Conservation (phyloP, 1,284 basidiomycete species). For the Ceratobasidium sp. region DNA sequence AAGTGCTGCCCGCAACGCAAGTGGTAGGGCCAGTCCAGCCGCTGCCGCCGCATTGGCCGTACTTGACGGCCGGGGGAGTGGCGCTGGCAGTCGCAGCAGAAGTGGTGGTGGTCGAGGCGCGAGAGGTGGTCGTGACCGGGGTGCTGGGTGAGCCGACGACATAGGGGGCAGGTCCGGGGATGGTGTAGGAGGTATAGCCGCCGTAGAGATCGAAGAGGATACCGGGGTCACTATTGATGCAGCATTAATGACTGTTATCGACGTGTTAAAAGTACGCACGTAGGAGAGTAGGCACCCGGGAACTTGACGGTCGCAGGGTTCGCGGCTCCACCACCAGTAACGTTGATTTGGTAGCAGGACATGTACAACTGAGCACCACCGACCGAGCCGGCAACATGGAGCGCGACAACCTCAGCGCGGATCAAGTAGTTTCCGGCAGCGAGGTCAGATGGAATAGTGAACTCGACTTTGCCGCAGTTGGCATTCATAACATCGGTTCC, state of each 20-base stretch:
- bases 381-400: conserved; percentile 54
- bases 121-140: neutral
- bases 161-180: conserved; percentile 12
- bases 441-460: conserved; percentile 60
- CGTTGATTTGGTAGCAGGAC: conserved; percentile 42
- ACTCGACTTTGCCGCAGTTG: conserved; percentile 62
- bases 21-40: conserved; percentile 36
- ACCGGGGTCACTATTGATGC: conserved; percentile 14
- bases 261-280: no score
- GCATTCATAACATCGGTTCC: conserved; percentile 40
- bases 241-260: no score
- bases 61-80: neutral
- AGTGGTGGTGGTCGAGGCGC: neutral
- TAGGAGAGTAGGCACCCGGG: conserved; percentile 51
- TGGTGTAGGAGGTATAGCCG: conserved; percentile 19
- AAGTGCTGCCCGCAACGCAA: conserved; percentile 31
- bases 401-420: conserved; percentile 59
- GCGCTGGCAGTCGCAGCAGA: conserved; percentile 4
- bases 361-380: conserved; percentile 53
- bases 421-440: conserved; percentile 59
- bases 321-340: conserved; percentile 59
- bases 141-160: neutral
- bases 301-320: conserved; percentile 58
- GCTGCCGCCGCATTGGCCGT: conserved; percentile 25
- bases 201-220: conserved; percentile 49